Conservation (phyloP, 495 filamentous ascomycete species). For the Cudoniella acicularis region DNA sequence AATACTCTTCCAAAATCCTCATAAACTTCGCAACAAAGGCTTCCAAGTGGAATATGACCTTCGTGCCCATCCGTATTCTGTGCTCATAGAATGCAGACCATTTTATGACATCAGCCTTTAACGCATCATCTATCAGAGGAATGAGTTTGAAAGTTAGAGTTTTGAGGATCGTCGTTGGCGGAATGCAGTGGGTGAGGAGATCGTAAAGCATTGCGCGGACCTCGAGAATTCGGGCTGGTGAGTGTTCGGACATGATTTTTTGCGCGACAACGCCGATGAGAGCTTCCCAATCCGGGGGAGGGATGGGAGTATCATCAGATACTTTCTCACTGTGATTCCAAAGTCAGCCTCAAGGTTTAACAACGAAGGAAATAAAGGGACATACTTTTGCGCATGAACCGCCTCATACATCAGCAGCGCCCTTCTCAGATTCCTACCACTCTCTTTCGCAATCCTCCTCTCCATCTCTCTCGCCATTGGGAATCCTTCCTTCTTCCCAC, state of each 20-base stretch:
- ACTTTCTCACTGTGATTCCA: constrained; percentile 70
- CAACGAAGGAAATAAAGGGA: background rate
- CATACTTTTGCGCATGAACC: constrained; percentile 93
- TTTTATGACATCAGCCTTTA: constrained; percentile 89
- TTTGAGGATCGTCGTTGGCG: constrained; percentile 87
- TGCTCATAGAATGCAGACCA: constrained; percentile 98
- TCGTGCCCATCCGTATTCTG: constrained; percentile 82
- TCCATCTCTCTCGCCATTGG: constrained; percentile 66
- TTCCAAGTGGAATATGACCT: constrained; percentile 97
- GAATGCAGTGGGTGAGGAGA: constrained; percentile 93
- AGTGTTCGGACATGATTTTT: constrained; percentile 88
- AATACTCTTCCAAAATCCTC: constrained; percentile 86
- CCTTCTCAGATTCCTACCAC: constrained; percentile 83
- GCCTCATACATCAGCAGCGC: constrained; percentile 95
- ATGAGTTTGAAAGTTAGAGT: constrained; percentile 91
- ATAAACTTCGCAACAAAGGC: constrained; percentile 98
- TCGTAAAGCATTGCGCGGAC: constrained; percentile 93
- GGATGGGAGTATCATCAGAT: constrained; percentile 80
- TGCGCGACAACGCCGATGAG: constrained; percentile 81
- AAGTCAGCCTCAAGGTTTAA: background rate
- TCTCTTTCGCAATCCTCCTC: constrained; percentile 82
- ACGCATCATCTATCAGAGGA: constrained; percentile 73
- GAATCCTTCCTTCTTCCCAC: constrained; percentile 76
- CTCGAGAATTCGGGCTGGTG: constrained; percentile 77
- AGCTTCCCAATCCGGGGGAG: constrained; percentile 93